Evolutionary conservation across 169 alveolate genomes (phyloP).

Genomic region (Plasmodium reichenowi): DNA sequence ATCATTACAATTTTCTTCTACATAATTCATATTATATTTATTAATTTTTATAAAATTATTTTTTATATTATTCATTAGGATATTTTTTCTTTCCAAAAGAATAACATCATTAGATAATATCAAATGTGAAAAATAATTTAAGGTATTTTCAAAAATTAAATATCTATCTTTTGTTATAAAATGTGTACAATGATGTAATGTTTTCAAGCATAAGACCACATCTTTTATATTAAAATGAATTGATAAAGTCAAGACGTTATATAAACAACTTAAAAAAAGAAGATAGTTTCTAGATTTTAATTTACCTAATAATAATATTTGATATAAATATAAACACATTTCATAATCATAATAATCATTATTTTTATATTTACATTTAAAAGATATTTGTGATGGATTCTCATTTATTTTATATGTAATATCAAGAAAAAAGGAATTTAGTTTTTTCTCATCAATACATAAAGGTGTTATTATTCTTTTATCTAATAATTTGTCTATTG

Average conservation of each 20-base stretch:
- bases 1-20: neutral
- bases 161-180: slow-evolving; percentile 42
- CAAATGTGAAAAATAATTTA: slow-evolving; percentile 42
- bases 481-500: slow-evolving; percentile 18
- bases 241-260: slow-evolving; percentile 24
- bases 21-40: neutral
- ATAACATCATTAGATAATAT: slow-evolving; percentile 3
- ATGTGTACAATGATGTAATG: slow-evolving; percentile 2
- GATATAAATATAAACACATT: slow-evolving; percentile 5
- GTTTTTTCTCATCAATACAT: neutral
- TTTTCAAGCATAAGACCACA: slow-evolving; percentile 24
- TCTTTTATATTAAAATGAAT: slow-evolving; percentile 24
- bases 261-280: slow-evolving; percentile 35
- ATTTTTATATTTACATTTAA: slow-evolving; percentile 6
- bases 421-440: slow-evolving; percentile 2
- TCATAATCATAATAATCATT: neutral
- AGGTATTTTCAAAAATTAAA: slow-evolving; percentile 34
- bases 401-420: neutral
- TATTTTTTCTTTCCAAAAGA: slow-evolving; percentile 7
- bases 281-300: slow-evolving; percentile 15
- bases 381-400: neutral
- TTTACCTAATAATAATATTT: slow-evolving; percentile 30
- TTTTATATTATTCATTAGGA: neutral
- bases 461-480: neutral
- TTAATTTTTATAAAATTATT: neutral